These are phyloP conservation scores for Arthrinium puccinioides DNA, from an alignment of 2,329 filamentous ascomycete genomes.

Conservation along the genomic window DNA sequence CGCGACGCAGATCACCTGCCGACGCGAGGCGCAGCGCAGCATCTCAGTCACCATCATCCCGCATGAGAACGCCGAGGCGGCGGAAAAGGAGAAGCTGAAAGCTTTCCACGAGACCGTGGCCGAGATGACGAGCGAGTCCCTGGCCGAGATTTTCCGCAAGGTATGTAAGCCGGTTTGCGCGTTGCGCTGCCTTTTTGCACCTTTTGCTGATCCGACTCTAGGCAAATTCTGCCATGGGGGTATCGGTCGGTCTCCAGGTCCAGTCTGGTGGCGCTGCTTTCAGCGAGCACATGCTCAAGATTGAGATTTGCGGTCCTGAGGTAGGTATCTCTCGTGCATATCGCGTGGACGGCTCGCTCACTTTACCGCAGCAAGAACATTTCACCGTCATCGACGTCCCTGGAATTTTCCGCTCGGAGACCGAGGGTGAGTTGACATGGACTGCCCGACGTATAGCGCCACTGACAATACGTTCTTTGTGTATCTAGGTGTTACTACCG, in stretches of 20 bases:
- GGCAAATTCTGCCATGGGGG: slow-evolving; percentile 37
- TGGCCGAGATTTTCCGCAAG: slow-evolving; percentile 31
- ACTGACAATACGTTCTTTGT: not conserved
- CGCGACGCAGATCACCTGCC: slow-evolving; percentile 38
- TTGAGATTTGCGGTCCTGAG: slow-evolving; percentile 36
- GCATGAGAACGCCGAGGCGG: slow-evolving; percentile 9
- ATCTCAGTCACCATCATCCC: slow-evolving; percentile 37
- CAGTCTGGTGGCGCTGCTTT: slow-evolving; percentile 31
- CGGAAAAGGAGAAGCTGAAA: slow-evolving; percentile 14
- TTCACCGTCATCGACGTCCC: slow-evolving; percentile 49
- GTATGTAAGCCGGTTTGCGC: too few relatives aligned
- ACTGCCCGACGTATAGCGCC: too few relatives aligned
- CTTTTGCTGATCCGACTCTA: slow-evolving; percentile 7
- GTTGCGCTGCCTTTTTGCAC: too few relatives aligned
- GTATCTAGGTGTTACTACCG: slow-evolving; percentile 31
- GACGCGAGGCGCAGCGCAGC: slow-evolving; percentile 25
- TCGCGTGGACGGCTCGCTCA: not conserved
- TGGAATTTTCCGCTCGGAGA: slow-evolving; percentile 39
- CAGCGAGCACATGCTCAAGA: slow-evolving; percentile 37
- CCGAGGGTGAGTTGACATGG: slow-evolving; percentile 18
- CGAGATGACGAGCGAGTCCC: slow-evolving; percentile 17
- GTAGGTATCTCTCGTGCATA: slow-evolving; percentile 13
- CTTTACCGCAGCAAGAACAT: slow-evolving; percentile 26
- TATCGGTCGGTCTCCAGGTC: too few relatives aligned
- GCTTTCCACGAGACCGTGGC: slow-evolving; percentile 19